Evolutionary conservation across 2,329 filamentous ascomycete species (phyloP).

Genomic region (Ascochyta fabae): DNA sequence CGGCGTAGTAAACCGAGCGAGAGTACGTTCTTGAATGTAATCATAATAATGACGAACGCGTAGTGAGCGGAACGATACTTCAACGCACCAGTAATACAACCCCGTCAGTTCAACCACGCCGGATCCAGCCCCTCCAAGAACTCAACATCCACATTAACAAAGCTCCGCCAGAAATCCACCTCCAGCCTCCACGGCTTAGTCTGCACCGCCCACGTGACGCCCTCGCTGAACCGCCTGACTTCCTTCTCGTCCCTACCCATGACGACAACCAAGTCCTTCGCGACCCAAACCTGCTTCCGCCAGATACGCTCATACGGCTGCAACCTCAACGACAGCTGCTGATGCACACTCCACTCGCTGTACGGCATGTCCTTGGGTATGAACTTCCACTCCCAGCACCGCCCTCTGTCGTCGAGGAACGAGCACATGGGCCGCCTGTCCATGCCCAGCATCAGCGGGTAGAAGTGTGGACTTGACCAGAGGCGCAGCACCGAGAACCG

Average conservation of each 20-base stretch:
- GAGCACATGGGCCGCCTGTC: slow-evolving; percentile 44
- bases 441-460: slow-evolving; percentile 54
- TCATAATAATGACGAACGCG: no score
- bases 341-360: slow-evolving; percentile 55
- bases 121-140: slow-evolving; percentile 54
- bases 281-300: slow-evolving; percentile 48
- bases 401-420: slow-evolving; percentile 53
- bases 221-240: slow-evolving; percentile 48
- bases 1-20: no score
- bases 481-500: slow-evolving; percentile 55
- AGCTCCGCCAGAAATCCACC: slow-evolving; percentile 60
- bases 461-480: slow-evolving; percentile 59
- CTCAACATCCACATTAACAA: slow-evolving; percentile 55
- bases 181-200: slow-evolving; percentile 58
- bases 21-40: no score
- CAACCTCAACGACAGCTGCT: slow-evolving; percentile 43
- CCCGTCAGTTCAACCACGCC: slow-evolving; percentile 44
- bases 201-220: slow-evolving; percentile 55
- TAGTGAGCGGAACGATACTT: no score
- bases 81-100: no score
- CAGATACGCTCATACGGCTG: slow-evolving; percentile 42
- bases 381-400: slow-evolving; percentile 58
- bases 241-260: slow-evolving; percentile 55
- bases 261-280: slow-evolving; percentile 55
- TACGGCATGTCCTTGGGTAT: slow-evolving; percentile 56